Base-by-base conservation (phyloP, 1,284 basidiomycete species). In the Grifola frondosa region DNA sequence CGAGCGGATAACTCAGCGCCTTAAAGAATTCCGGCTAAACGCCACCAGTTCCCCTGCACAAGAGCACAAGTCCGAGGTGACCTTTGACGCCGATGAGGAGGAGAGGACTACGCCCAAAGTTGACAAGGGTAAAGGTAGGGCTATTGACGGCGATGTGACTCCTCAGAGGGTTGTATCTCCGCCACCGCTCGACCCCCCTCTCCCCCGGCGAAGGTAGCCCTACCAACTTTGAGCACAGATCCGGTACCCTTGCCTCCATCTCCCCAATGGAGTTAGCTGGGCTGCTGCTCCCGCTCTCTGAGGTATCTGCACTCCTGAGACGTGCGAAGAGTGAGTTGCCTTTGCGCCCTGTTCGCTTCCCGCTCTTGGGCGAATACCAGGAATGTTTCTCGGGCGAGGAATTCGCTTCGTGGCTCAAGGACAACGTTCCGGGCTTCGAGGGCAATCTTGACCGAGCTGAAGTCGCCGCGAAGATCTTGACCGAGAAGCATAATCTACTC, bases 381-480 rank as follows among this genome's bases (percentile, higher is more conserved):
- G 85, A 90, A 53, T 88, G 87, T 48, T 93, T 93, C 63, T 82
- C 80, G 5, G 89, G 89, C 37, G 86, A 88, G 30, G 89, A 91
- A 49, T 80, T 91, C 50, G 83, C 83, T 13, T 71, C 73, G 22
- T 92, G 88, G 88, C 65, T 92, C 40, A 77, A 77, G 46, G 75
- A 77, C 45, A 81, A 84, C 49, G 76, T 91, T 5, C 73, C 79
- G 48, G 85, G 75, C 9, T 80, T 91, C 51, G 80, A 77, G 16
- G 85, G 81, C 12, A 84, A 76, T 60, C 69, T 88, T 48, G 88
- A 92, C 51, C 74, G 79, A 34, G 89, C 89, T 3, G 87, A 88
- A 53, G 82, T 90, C 49, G 89, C 85, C 15, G 90, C 89, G 5
- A 74, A 68, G 40, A 85, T 90, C 35, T 69, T 95, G 40, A 81